Evolutionary conservation across 352 stramenopile species (phyloP), one percentile per base, ranked within the genome.

Genomic region (Globisporangium middletonii): DNA sequence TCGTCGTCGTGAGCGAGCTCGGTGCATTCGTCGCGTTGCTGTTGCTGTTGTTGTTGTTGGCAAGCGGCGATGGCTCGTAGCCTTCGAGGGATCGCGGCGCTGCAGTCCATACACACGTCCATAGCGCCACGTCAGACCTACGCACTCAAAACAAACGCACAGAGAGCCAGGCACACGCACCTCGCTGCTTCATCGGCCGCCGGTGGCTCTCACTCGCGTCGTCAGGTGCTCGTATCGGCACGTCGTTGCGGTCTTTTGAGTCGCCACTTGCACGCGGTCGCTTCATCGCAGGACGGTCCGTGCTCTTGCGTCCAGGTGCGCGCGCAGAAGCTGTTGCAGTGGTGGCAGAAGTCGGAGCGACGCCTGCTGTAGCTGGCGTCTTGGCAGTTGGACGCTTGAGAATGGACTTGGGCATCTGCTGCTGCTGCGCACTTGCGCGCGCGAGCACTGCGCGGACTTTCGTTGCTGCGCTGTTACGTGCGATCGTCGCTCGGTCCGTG

Each of bases 121-220:
- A 26, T 28, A 45, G 3, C 18, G 16, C 19, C 23, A 35, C 46
- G 27, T 41, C 13, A 52, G 26, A 3, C 18, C 16, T 30, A 15
- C 1, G 6, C 9, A 55, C 12, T 16, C 8, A 4, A 37, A 38
- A 33, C 16, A 50, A 3, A 13, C 12, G 35, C 16, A 45, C 16
- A 57, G 7, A 28, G 23, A 38, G 1, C 18, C 15, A 38, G 15
- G 4, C 15, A 16, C 30, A 42, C 51, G 19, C 26, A 56, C 65
- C 60, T 33, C 67, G 68, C 51, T 86, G 80, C 68, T 93, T 89
- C 19, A 73, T 65, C 0, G 83, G 83, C n/a, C 83, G 79, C 11
- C 78, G 77, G 58, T 93, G 83, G 0, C 59, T n/a, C 30, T 90
- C 83, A 0, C n/a, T 42, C 19, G 51, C 38, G 28, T 81, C 69